Evolutionary conservation across 805 yeast genomes (phyloP).

Genomic region (Ogataea siamensis): DNA sequence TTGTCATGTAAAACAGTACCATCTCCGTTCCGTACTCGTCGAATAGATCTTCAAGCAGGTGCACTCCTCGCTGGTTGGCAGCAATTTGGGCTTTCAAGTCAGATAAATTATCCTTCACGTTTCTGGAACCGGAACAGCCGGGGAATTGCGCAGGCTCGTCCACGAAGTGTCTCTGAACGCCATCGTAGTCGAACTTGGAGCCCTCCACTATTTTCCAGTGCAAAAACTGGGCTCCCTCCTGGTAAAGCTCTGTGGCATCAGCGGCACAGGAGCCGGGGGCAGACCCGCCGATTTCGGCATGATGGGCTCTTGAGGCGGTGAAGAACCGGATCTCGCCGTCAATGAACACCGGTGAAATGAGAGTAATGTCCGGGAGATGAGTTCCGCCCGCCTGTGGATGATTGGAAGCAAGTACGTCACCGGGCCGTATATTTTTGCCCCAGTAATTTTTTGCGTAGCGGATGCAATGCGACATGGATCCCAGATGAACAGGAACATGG

Average conservation of each 20-base stretch:
- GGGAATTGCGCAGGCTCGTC: slow-evolving; percentile 49
- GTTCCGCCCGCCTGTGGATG: slow-evolving; percentile 14
- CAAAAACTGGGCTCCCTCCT: slow-evolving; percentile 53
- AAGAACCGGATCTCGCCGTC: slow-evolving; percentile 12
- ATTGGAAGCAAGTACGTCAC: slow-evolving; percentile 13
- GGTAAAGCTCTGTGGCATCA: slow-evolving; percentile 13
- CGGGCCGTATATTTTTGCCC: slow-evolving; percentile 11
- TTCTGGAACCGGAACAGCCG: slow-evolving; percentile 56
- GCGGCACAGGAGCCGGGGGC: slow-evolving; percentile 17
- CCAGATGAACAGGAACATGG: slow-evolving; percentile 13
- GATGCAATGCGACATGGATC: slow-evolving; percentile 15
- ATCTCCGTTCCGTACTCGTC: slow-evolving; percentile 42
- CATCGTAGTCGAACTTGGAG: slow-evolving; percentile 52
- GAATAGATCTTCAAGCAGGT: slow-evolving; percentile 40
- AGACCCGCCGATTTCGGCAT: slow-evolving; percentile 14
- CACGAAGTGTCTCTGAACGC: slow-evolving; percentile 43
- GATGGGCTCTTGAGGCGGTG: slow-evolving; percentile 14
- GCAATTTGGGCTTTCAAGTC: slow-evolving; percentile 48
- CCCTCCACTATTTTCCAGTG: slow-evolving; percentile 47
- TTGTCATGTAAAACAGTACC: slow-evolving; percentile 47
- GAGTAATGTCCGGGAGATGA: slow-evolving; percentile 12
- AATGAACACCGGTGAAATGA: slow-evolving; percentile 13
- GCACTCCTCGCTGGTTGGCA: slow-evolving; percentile 50
- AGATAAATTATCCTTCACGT: slow-evolving; percentile 51
- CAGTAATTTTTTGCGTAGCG: slow-evolving; percentile 13